Base-by-base conservation (phyloP, 2,329 filamentous ascomycete genomes). In the Orbilia blumenaviensis region DNA sequence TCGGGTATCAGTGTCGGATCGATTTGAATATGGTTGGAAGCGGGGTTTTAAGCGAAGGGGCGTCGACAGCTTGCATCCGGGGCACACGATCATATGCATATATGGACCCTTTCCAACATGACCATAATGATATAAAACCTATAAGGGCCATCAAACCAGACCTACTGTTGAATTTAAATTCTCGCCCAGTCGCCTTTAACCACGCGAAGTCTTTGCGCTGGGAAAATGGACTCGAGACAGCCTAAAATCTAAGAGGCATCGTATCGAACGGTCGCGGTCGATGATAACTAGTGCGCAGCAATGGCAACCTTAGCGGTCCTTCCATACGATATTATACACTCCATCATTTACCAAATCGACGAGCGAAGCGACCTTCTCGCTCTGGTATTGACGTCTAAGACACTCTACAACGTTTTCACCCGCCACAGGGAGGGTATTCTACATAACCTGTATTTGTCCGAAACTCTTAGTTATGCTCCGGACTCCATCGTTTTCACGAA, bases 271-370 rank as follows among this genome's bases (percentile, higher is more conserved):
- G n/a, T n/a, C n/a, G n/a, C n/a, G n/a, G n/a, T n/a, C n/a, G n/a
- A n/a, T n/a, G n/a, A n/a, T n/a, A n/a, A n/a, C n/a, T n/a, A n/a
- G n/a, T n/a, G n/a, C n/a, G n/a, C n/a, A n/a, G n/a, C 7, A 8
- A 75, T 75, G 69, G 46, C 46, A 27, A 67, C 27, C 16, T 42
- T 75, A 5, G 23, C n/a, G 29, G 16, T 23, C 46, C 44, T 75
- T 46, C 69, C 69, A 8, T 67, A 75, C 46, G 69, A 75, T 29
- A 67, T 75, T 42, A 75, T 63, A 25, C 56, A 67, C 18, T 75
- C 23, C 12, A 38, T 75, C 27, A 32, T 75, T 5, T 42, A 16
- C 36, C 69, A 67, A 21, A 18, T 67, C 8, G 16, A 36, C 54
- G 69, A 75, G 25, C 42, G 62, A 18, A 23, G 36, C 12, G 21